Evolutionary conservation across 176 grass and related monocot genomes (phyloP).

Genomic region (Oryza longistaminata): DNA sequence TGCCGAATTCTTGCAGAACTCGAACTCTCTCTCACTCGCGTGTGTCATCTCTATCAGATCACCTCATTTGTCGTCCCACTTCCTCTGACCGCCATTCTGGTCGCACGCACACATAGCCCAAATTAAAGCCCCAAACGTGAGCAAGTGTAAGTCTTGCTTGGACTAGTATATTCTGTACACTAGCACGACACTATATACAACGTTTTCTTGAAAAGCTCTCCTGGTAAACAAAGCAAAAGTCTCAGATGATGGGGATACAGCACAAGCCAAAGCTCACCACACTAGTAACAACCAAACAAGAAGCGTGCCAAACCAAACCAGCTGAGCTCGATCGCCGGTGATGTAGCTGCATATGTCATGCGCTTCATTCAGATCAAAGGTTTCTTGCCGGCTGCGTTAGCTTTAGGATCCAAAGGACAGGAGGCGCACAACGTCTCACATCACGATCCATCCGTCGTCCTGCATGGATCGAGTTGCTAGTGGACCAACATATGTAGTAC

Average conservation of each 20-base stretch:
- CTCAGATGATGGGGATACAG: background rate
- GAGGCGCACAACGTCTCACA: background rate
- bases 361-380: background rate
- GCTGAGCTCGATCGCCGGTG: background rate
- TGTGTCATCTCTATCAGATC: background rate
- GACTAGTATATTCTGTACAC: background rate
- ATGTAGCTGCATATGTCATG: background rate
- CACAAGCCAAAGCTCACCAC: background rate
- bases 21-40: no score
- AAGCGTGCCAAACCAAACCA: background rate
- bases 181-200: background rate
- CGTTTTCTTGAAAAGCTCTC: background rate
- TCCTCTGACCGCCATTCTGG: background rate
- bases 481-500: background rate
- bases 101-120: no score
- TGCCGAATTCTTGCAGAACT: slow-evolving; percentile 26
- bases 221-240: background rate
- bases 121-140: background rate
- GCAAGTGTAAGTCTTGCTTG: background rate
- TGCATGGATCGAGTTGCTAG: background rate
- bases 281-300: background rate
- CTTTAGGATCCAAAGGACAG: background rate
- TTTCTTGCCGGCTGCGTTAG: background rate
- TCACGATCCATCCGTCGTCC: background rate
- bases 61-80: background rate